These are phyloP conservation scores for Microbotryum silenes-acaulis DNA, from an alignment of 1,284 basidiomycete genomes.

Conservation along the genomic window DNA sequence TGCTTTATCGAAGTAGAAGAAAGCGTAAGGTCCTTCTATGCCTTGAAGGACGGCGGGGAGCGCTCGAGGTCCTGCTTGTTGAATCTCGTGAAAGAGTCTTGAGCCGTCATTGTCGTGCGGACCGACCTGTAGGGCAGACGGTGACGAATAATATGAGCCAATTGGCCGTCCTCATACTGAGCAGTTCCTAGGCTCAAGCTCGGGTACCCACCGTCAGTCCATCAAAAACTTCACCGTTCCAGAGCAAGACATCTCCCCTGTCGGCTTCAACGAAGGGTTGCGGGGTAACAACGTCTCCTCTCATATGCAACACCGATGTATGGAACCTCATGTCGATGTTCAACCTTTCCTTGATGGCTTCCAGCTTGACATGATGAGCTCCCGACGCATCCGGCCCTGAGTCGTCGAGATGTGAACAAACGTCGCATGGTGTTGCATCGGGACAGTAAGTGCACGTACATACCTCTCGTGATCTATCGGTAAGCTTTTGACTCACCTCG, in stretches of 20 bases:
- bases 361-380: neutral
- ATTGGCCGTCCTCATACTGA: neutral
- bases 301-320: conserved; percentile 68
- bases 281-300: conserved; percentile 55
- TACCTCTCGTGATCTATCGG: neutral
- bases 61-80: conserved; percentile 44
- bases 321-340: conserved; percentile 46
- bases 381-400: conserved; percentile 19
- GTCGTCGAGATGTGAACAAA: neutral
- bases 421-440: neutral
- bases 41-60: conserved; percentile 49
- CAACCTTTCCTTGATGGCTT: neutral
- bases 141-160: neutral
- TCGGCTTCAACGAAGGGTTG: conserved; percentile 61
- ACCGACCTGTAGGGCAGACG: conserved; percentile 11
- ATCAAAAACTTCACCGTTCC: conserved; percentile 38
- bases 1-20: conserved; percentile 60
- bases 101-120: conserved; percentile 71
- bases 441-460: neutral
- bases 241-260: conserved; percentile 25
- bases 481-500: conserved; percentile 8
- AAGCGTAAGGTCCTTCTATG: conserved; percentile 87
- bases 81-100: conserved; percentile 51
- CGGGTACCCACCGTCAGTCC: conserved; percentile 28
- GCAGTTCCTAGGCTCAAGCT: neutral